Percentiles rank a stretch among this genome's conserved stretches.
These are phyloP conservation scores for Sungouiella thailandica DNA, from an alignment of 805 yeast genomes.

Conservation along the genomic window DNA sequence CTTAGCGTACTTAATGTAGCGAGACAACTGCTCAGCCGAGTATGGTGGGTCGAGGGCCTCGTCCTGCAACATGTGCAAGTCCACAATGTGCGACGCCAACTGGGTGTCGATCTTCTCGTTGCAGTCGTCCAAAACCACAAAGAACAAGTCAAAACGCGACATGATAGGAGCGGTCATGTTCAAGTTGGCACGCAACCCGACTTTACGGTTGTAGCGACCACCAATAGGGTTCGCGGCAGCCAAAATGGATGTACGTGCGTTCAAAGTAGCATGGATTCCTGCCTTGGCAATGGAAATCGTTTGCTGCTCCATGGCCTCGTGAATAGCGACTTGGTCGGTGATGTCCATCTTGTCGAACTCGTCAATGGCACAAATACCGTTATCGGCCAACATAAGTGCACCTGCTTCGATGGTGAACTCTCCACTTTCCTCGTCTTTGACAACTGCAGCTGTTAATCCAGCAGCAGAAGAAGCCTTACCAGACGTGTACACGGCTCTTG, in stretches of 20 bases:
- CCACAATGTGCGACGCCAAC: constrained; percentile 88
- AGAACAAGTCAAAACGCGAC: constrained; percentile 95
- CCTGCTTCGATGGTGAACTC: constrained; percentile 98
- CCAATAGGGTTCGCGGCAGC: constrained; percentile 99
- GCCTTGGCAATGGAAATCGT: constrained; percentile 98
- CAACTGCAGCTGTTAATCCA: constrained; percentile 97
- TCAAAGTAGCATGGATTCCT: constrained; percentile 95
- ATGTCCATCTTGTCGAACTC: constrained; percentile 98
- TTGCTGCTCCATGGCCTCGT: constrained; percentile 99
- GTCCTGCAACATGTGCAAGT: constrained; percentile 85
- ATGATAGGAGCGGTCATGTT: constrained; percentile 97
- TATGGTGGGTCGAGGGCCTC: constrained; percentile 87
- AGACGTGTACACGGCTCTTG: constrained; percentile 93
- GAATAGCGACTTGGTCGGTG: constrained; percentile 94
- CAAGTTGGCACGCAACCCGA: constrained; percentile 78
- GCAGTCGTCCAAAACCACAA: constrained; percentile 91
- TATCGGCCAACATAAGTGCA: constrained; percentile 96
- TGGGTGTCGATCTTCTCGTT: constrained; percentile 87
- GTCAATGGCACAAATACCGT: constrained; percentile 97
- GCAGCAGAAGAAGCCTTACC: constrained; percentile 99
- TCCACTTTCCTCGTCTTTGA: constrained; percentile 94
- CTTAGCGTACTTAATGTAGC: constrained; percentile 87
- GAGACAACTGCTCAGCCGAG: constrained; percentile 77
- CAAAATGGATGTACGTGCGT: constrained; percentile 91
- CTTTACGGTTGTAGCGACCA: constrained; percentile 90